Evolutionary conservation across 2,329 filamentous ascomycete species (phyloP).

Genomic region (Xylogone sp.): DNA sequence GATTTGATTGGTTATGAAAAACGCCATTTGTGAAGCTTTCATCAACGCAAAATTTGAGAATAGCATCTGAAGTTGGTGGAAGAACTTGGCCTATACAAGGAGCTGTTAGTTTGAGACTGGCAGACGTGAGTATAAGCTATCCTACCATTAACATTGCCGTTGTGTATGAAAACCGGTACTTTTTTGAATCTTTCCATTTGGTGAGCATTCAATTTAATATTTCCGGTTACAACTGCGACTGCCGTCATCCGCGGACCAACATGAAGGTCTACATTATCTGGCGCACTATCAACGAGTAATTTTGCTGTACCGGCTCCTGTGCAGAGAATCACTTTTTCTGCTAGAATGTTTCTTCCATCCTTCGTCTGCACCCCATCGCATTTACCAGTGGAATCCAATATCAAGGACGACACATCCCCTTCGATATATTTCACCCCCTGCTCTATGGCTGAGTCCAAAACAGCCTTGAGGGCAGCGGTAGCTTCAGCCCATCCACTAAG

Average conservation of each 20-base stretch:
- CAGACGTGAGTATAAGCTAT: background rate
- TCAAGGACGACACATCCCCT: conserved; percentile 39
- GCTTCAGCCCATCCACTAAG: conserved; percentile 52
- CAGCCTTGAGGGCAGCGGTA: conserved; percentile 37
- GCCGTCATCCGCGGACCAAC: conserved; percentile 50
- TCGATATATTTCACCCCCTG: conserved; percentile 41
- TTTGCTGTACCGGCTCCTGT: conserved; percentile 55
- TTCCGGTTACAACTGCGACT: conserved; percentile 49
- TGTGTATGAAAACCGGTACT: conserved; percentile 51
- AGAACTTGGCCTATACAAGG: conserved; percentile 25
- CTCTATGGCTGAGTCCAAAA: conserved; percentile 38
- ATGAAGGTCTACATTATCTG: conserved; percentile 46
- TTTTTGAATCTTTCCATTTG: conserved; percentile 44
- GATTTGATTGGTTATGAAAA: conserved; percentile 41
- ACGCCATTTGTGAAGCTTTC: conserved; percentile 54
- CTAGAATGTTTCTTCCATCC: conserved; percentile 42
- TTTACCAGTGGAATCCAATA: conserved; percentile 41
- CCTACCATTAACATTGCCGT: conserved; percentile 37
- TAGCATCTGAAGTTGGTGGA: conserved; percentile 42
- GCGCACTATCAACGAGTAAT: conserved; percentile 48
- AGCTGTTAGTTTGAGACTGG: background rate
- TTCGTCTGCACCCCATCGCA: conserved; percentile 47
- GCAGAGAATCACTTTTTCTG: conserved; percentile 49
- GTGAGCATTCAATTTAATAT: conserved; percentile 39
- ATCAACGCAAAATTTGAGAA: conserved; percentile 60